Percentiles rank a stretch among this genome's conserved stretches.
Conservation (phyloP, 495 filamentous ascomycete species). For the Friedmanniomyces simplex region DNA sequence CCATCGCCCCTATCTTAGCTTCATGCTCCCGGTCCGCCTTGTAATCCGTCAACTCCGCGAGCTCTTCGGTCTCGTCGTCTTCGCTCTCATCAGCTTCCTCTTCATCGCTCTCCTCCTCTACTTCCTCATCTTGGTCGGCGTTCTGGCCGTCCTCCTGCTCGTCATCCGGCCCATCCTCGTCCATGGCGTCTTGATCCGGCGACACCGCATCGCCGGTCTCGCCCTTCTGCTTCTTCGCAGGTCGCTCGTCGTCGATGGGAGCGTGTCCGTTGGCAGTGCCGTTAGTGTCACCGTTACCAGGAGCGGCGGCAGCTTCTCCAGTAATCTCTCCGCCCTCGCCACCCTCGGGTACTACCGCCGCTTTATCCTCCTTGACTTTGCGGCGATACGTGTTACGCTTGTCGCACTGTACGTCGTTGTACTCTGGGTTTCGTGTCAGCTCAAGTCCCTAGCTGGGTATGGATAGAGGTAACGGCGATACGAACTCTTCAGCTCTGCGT, state of each 20-base stretch:
- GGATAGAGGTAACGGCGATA: not conserved
- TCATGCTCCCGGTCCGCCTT: slow-evolving; percentile 30
- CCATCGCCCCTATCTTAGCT: slow-evolving; percentile 1
- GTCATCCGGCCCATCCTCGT: slow-evolving; percentile 40
- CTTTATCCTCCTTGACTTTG: slow-evolving; percentile 43
- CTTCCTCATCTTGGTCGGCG: slow-evolving; percentile 43
- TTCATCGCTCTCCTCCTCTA: slow-evolving; percentile 36
- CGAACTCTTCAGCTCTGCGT: slow-evolving; percentile 52
- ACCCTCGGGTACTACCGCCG: slow-evolving; percentile 20
- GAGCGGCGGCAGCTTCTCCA: not conserved
- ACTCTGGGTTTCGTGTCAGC: slow-evolving; percentile 25
- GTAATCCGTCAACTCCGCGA: slow-evolving; percentile 26
- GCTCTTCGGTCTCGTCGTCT: slow-evolving; percentile 37
- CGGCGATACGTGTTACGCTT: slow-evolving; percentile 50
- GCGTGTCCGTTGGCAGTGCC: slow-evolving; percentile 3
- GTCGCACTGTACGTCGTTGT: slow-evolving; percentile 51
- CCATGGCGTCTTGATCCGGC: slow-evolving; percentile 6
- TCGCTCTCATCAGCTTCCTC: slow-evolving; percentile 41
- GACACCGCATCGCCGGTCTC: slow-evolving; percentile 24
- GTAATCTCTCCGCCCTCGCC: slow-evolving; percentile 26
- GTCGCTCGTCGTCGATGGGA: slow-evolving; percentile 16
- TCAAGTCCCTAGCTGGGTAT: not conserved
- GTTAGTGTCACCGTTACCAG: slow-evolving; percentile 19
- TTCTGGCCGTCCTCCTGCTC: slow-evolving; percentile 42
- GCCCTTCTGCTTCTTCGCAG: slow-evolving; percentile 26